Percentiles rank a stretch among this genome's conserved stretches.
These are phyloP conservation scores for Diaporthe ampelina DNA, from an alignment of 2,329 filamentous ascomycete species.

Conservation along the genomic window DNA sequence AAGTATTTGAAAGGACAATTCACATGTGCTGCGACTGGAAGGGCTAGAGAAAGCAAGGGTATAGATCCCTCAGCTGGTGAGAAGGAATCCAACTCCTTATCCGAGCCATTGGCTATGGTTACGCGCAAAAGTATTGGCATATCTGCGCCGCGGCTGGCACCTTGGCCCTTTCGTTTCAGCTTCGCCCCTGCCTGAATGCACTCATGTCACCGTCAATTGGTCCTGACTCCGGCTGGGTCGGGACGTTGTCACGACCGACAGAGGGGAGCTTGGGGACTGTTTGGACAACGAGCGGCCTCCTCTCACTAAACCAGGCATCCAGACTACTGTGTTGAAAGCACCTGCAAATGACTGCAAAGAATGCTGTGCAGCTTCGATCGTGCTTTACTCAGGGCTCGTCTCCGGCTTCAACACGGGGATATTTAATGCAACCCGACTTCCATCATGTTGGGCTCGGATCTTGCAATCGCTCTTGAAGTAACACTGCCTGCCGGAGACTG, in stretches of 20 bases:
- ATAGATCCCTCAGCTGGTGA: background rate
- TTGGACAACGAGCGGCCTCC: background rate
- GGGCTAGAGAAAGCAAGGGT: background rate
- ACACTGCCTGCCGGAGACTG: background rate
- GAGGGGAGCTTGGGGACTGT: background rate
- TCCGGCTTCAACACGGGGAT: background rate
- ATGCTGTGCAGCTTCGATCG: background rate
- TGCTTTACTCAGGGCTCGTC: background rate
- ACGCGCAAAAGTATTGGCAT: background rate
- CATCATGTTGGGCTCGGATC: background rate
- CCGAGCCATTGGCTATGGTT: background rate
- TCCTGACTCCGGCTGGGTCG: background rate
- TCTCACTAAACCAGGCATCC: too few species aligned
- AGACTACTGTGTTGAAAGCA: background rate
- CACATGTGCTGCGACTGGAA: background rate
- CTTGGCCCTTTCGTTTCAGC: background rate
- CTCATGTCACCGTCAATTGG: background rate
- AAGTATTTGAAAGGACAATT: background rate
- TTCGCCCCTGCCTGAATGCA: background rate
- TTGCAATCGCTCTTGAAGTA: background rate
- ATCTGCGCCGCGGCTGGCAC: background rate
- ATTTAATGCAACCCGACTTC: too few species aligned
- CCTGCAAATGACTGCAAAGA: background rate
- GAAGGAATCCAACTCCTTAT: background rate
- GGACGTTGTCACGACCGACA: background rate